Percentiles rank a stretch among this genome's conserved stretches.
Conservation (phyloP, 2,329 filamentous ascomycete genomes). For the Parastagonospora avenae region DNA sequence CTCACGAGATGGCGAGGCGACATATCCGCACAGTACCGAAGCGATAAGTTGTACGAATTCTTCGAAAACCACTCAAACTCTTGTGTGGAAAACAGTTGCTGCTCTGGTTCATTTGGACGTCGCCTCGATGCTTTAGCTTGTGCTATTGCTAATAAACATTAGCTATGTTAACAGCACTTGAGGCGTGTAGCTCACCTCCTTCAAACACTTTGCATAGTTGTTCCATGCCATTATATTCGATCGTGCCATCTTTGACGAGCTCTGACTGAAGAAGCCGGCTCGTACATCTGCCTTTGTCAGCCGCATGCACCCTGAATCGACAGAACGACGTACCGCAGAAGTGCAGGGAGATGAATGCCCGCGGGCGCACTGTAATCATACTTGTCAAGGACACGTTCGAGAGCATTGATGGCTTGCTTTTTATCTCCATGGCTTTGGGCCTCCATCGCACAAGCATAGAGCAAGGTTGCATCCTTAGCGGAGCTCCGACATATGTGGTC, state of each 20-base stretch:
- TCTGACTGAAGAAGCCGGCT: conserved; percentile 54
- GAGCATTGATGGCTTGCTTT: conserved; percentile 61
- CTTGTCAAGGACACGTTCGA: conserved; percentile 66
- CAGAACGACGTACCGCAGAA: conserved; percentile 62
- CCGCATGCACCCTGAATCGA: background rate
- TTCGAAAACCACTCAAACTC: conserved; percentile 86
- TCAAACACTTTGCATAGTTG: conserved; percentile 64
- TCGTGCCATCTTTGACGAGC: conserved; percentile 40
- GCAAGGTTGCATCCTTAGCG: conserved; percentile 62
- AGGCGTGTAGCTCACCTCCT: conserved; percentile 43
- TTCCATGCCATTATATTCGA: conserved; percentile 34
- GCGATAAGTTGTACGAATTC: conserved; percentile 77
- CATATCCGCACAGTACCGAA: conserved; percentile 67
- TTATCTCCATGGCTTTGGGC: conserved; percentile 70
- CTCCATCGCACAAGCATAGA: conserved; percentile 82
- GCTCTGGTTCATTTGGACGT: conserved; percentile 50
- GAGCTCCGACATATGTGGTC: conserved; percentile 61
- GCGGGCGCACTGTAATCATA: conserved; percentile 55
- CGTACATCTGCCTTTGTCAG: conserved; percentile 46
- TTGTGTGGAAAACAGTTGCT: conserved; percentile 58
- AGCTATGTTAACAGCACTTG: conserved; percentile 27
- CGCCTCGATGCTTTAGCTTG: conserved; percentile 52
- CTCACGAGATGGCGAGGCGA: conserved; percentile 59
- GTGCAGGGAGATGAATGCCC: conserved; percentile 64
- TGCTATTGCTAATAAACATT: conserved; percentile 51